Conservation (phyloP, 768 basidiomycete species). For the Leccinum olivaceopallidum region DNA sequence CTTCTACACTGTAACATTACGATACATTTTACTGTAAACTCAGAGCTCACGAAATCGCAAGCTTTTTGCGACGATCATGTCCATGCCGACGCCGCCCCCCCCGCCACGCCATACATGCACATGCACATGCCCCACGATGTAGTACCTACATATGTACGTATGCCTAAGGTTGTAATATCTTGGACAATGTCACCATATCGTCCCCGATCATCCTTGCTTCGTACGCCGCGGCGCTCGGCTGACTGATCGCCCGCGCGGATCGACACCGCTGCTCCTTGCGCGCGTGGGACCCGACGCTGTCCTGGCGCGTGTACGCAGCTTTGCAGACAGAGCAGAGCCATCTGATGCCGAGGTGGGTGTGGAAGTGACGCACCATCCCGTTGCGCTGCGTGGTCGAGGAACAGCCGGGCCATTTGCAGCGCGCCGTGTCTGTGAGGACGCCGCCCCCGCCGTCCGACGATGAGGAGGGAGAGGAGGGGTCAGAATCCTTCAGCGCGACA, state of each 20-base stretch:
- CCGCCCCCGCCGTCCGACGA: background rate
- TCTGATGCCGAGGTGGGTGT: slow-evolving; percentile 13
- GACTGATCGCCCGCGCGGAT: slow-evolving; percentile 5
- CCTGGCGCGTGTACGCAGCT: slow-evolving; percentile 12
- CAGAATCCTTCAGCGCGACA: slow-evolving; percentile 2
- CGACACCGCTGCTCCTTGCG: slow-evolving; percentile 5
- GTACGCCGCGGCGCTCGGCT: slow-evolving; percentile 19
- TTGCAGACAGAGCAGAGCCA: slow-evolving; percentile 25
- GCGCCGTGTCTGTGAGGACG: background rate
- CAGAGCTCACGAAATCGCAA: slow-evolving; percentile 5
- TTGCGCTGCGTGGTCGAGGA: background rate
- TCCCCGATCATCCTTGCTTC: slow-evolving; percentile 4
- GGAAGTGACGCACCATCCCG: slow-evolving; percentile 21
- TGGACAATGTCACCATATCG: slow-evolving; percentile 19
- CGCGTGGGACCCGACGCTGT: slow-evolving; percentile 17
- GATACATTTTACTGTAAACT: slow-evolving; percentile 21
- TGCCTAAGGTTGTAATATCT: slow-evolving; percentile 10
- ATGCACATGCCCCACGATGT: too few species aligned
- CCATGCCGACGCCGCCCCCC: too few species aligned
- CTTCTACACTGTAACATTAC: slow-evolving; percentile 12
- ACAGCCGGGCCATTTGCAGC: slow-evolving; percentile 21
- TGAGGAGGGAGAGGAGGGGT: background rate
- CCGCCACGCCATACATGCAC: too few species aligned
- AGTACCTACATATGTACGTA: background rate
- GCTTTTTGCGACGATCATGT: background rate